Conservation (phyloP, 2,329 filamentous ascomycete genomes). For the Bertia moriformis region DNA sequence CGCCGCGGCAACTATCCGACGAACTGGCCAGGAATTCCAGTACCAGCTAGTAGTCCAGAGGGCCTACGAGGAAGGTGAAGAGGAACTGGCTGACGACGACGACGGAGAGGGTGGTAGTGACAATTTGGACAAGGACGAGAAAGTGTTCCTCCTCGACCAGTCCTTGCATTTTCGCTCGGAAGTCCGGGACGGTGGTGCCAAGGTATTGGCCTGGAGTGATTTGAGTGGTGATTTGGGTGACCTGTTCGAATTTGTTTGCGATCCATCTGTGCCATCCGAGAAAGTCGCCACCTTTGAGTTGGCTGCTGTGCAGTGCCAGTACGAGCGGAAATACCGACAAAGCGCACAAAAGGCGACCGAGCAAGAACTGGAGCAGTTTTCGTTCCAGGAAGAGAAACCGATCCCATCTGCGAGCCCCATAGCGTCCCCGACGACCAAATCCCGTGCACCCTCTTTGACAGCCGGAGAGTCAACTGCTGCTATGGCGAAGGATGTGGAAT, state of each 20-base stretch:
- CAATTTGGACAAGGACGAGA: conserved; percentile 75
- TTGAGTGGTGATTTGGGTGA: conserved; percentile 86
- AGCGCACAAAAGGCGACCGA: conserved; percentile 68
- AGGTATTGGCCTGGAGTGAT: conserved; percentile 86
- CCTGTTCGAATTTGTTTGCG: conserved; percentile 96
- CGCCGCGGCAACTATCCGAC: conserved; percentile 77
- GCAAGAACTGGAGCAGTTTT: conserved; percentile 67
- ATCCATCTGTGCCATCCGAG: conserved; percentile 51
- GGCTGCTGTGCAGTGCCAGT: conserved; percentile 83
- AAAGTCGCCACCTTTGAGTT: conserved; percentile 70
- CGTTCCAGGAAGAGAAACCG: conserved; percentile 49
- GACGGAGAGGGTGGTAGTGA: conserved; percentile 68
- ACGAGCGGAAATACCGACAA: conserved; percentile 85
- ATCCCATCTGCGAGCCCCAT: conserved; percentile 51
- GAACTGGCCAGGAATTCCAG: conserved; percentile 87
- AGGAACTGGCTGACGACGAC: conserved; percentile 80
- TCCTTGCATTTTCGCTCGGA: conserved; percentile 76
- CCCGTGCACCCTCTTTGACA: conserved; percentile 42
- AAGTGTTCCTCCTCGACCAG: conserved; percentile 91
- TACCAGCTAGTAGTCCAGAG: conserved; percentile 94
- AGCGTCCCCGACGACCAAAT: conserved; percentile 38
- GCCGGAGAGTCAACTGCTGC: not conserved
- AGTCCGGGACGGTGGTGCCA: conserved; percentile 64
- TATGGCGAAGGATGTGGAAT: not conserved
- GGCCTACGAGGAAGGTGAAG: conserved; percentile 94